These are phyloP conservation scores for Emydomyces testavorans DNA, from an alignment of 2,329 filamentous ascomycete species.

Conservation along the genomic window DNA sequence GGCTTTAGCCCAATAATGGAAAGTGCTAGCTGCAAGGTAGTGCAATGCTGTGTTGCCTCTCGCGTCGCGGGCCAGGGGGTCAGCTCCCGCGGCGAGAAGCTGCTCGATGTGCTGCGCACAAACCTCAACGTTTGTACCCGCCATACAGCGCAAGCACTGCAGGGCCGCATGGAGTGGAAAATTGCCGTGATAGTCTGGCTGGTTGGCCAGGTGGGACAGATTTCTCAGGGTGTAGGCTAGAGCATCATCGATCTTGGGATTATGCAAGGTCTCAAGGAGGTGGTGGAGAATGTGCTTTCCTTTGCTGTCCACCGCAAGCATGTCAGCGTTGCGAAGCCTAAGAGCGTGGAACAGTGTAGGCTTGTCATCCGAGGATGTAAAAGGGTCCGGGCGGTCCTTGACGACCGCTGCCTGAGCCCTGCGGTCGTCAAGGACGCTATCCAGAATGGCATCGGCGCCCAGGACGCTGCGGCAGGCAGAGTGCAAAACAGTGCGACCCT, in stretches of 20 bases:
- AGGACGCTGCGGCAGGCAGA: slow-evolving; percentile 13
- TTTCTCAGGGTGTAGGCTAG: slow-evolving; percentile 9
- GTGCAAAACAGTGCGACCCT: slow-evolving; percentile 13
- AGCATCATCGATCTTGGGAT: slow-evolving; percentile 4
- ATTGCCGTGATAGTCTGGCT: slow-evolving; percentile 12
- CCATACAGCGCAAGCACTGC: slow-evolving; percentile 3
- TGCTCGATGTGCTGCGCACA: slow-evolving; percentile 4
- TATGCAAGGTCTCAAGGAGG: slow-evolving; percentile 4
- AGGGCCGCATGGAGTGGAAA: slow-evolving; percentile 12
- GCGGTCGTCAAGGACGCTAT: neutral
- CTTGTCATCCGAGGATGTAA: neutral
- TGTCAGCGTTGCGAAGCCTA: slow-evolving; percentile 13
- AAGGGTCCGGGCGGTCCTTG: neutral
- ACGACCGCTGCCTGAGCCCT: neutral
- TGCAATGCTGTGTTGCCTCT: slow-evolving; percentile 16
- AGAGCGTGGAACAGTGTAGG: slow-evolving; percentile 11
- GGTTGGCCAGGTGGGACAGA: slow-evolving; percentile 10
- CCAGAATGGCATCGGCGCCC: slow-evolving; percentile 13
- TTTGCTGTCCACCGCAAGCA: slow-evolving; percentile 14
- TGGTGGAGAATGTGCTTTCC: slow-evolving; percentile 15
- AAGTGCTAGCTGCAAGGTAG: slow-evolving; percentile 14
- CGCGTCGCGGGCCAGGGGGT: slow-evolving; percentile 13
- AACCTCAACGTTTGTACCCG: neutral
- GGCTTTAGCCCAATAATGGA: neutral
- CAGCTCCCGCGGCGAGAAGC: slow-evolving; percentile 10